Base-by-base conservation (phyloP, 805 yeast species). In the Candida boleticola region DNA sequence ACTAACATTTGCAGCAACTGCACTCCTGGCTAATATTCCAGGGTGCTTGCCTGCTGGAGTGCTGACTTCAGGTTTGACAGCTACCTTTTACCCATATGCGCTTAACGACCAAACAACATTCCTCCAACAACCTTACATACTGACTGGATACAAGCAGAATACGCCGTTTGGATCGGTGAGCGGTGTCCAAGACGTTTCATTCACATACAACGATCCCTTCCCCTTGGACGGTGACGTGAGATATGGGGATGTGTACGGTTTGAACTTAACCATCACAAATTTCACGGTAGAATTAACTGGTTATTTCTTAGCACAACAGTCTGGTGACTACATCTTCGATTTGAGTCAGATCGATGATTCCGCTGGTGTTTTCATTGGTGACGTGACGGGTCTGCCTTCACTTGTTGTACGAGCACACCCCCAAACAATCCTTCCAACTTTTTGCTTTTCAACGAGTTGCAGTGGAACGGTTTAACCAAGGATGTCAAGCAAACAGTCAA, bases 311-410 rank as follows among this genome's bases (percentile, higher is more conserved):
- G 60, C 68, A 17, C 29, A 43, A 7, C 40, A 36, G 13, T 41
- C 55, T 17, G 69, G 68, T 47, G 36, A 50, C 11, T 63, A 57
- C 36, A 43, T 51, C 0, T 49, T 63, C 35, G 21, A 36, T 14
- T 46, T 61, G 17, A 29, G 33, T 9, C 29, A 29, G 6, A 50
- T 57, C 26, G 68, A 62, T 52, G 68, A 63, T 49, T 47, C 53
- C 23, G 61, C 51, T 18, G 60, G 55, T 51, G 60, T 66, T 30
- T 54, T 52, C 39, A 44, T 57, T 36, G 64, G 63, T 33, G n/a
- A n/a, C n/a, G n/a, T n/a, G 32, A 42, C 35, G 55, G 55, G 13
- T 54, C 51, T 43, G 61, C 62, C 7, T 56, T 66, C 18, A 58
- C 55, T 26, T 70, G 75, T 51, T 58, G 69, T n/a, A n/a, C n/a